Evolutionary conservation across 768 basidiomycete genomes (phyloP), one percentile per base, ranked within the genome.

Genomic region (Serendipita sp.): DNA sequence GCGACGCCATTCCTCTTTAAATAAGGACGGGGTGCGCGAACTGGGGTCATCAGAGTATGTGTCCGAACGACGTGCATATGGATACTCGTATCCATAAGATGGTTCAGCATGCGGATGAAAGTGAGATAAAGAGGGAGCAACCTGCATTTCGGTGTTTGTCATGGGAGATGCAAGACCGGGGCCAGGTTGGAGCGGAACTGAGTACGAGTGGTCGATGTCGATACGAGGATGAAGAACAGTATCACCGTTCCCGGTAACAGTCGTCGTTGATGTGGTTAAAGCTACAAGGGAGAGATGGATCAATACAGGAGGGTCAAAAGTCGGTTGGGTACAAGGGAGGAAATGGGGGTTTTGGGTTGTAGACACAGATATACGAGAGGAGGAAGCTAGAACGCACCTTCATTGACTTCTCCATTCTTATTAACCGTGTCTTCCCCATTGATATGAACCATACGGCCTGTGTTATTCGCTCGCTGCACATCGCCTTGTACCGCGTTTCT

Each of bases 161-260:
- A 35, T 60, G 16, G 56, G 28, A 4, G 56, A n/a, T 4, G 11
- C 32, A 32, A 32, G 48, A 53, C 18, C 10, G 48, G 5, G 18
- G 8, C 8, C n/a, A 53, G 48, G 18, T 10, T 60, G 56, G 4
- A 60, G 37, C 8, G 56, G 37, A 10, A 60, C 30, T 8, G 56
- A 60, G 37, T 60, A 38, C 4, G 56, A 60, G 28, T 38, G 56
- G 56, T 60, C 56, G 37, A 60, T 60, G 56, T 60, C 56, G 56
- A 60, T 35, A 2, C n/a, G 30, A 34, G 30, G 16, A 37, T 24
- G 16, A 30, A 60, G 28, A 38, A 10, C 34, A 8, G 16, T 32
- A 30, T 16, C n/a, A 16, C 32, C 32, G 48, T 53, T 53, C 48
- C 8, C 32, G 7, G 48, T 8, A 8, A 53, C 32, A 53, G 18